These are phyloP conservation scores for Chaetomidium leptoderma DNA, from an alignment of 495 filamentous ascomycete genomes.

Conservation along the genomic window DNA sequence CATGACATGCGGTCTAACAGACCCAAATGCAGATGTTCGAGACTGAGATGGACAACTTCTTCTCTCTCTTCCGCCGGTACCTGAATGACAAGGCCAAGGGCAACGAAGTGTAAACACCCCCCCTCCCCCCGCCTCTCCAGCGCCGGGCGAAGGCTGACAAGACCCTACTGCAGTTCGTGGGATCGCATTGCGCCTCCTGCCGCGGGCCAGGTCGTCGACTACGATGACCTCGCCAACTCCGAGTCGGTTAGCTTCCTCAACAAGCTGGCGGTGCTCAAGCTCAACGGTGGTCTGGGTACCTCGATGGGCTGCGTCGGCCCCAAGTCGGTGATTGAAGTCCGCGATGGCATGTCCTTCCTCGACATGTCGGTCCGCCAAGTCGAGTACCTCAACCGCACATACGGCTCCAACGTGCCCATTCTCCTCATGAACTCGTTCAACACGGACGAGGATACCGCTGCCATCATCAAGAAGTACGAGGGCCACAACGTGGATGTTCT, in stretches of 20 bases:
- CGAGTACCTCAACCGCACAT: conserved; percentile 97
- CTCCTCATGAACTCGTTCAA: conserved; percentile 99
- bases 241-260: conserved; percentile 89
- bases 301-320: conserved; percentile 99
- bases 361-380: conserved; percentile 98
- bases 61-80: conserved; percentile 91
- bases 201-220: conserved; percentile 86
- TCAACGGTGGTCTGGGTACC: conserved; percentile 98
- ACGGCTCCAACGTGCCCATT: conserved; percentile 95
- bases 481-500: conserved; percentile 99
- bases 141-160: neutral
- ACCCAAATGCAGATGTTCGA: conserved; percentile 62
- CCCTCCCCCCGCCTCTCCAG: neutral
- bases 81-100: conserved; percentile 99
- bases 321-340: conserved; percentile 99
- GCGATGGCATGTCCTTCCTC: conserved; percentile 99
- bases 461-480: conserved; percentile 99
- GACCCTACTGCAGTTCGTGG: conserved; percentile 62
- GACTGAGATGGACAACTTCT: conserved; percentile 99
- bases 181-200: conserved; percentile 91
- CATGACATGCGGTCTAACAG: conserved; percentile 13
- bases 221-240: conserved; percentile 76
- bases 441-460: conserved; percentile 95
- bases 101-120: conserved; percentile 62
- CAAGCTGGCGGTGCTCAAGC: conserved; percentile 97